These are phyloP conservation scores for Phytophthora lateralis DNA, from an alignment of 352 stramenopile genomes.

Conservation along the genomic window DNA sequence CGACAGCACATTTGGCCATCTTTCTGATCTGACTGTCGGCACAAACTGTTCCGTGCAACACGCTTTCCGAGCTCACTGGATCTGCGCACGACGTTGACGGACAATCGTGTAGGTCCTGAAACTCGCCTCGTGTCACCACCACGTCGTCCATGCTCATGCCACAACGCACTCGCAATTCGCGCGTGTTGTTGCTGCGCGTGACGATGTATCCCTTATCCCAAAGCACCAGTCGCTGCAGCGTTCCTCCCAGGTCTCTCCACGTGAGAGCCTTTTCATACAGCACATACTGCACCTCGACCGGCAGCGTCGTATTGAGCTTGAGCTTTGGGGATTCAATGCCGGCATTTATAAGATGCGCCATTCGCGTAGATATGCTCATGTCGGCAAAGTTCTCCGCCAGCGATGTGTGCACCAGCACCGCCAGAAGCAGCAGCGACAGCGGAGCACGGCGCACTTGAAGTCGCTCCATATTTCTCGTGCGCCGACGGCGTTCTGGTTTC, in stretches of 20 bases:
- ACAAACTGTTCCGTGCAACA: slow-evolving; percentile 30
- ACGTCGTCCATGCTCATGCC: slow-evolving; percentile 54
- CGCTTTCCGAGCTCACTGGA: slow-evolving; percentile 7
- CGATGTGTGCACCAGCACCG: neutral
- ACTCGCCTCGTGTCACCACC: slow-evolving; percentile 33
- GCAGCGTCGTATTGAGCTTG: slow-evolving; percentile 28
- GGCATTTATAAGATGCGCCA: slow-evolving; percentile 27
- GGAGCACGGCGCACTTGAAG: neutral
- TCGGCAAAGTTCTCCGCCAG: slow-evolving; percentile 22
- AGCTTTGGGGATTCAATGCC: slow-evolving; percentile 42
- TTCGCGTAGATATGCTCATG: slow-evolving; percentile 33
- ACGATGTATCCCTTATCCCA: slow-evolving; percentile 56
- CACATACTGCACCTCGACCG: slow-evolving; percentile 37
- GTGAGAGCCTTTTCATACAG: slow-evolving; percentile 26
- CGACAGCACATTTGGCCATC: slow-evolving; percentile 39
- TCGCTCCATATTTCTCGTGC: slow-evolving; percentile 15
- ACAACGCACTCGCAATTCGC: slow-evolving; percentile 36
- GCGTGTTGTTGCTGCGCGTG: slow-evolving; percentile 33
- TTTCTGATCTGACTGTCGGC: slow-evolving; percentile 35
- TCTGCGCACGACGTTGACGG: slow-evolving; percentile 24
- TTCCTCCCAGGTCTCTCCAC: slow-evolving; percentile 49
- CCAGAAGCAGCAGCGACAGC: slow-evolving; percentile 13
- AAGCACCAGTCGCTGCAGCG: slow-evolving; percentile 59
- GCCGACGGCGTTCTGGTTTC: slow-evolving; percentile 6
- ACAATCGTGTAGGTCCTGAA: slow-evolving; percentile 38